Conservation (phyloP, 495 filamentous ascomycete genomes). For the Aspergillus avenaceus region DNA sequence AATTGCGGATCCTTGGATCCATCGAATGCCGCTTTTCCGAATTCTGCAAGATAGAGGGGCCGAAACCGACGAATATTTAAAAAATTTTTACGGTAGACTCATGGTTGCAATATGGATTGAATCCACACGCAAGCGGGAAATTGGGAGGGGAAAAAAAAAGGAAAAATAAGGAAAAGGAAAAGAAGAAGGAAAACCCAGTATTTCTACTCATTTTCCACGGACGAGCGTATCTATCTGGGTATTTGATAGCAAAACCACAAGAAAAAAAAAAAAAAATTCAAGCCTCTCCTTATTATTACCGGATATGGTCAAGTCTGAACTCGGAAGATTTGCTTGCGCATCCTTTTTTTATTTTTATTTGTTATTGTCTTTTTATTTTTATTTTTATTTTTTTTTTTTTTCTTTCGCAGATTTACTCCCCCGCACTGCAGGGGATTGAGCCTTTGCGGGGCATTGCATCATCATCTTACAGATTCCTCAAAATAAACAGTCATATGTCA, state of each 20-base stretch:
- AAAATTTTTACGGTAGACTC: constrained; percentile 10
- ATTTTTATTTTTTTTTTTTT: constrained; percentile 3
- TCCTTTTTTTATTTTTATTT: constrained; percentile 1
- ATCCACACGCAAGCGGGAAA: constrained; percentile 2
- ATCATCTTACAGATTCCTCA: too few species aligned
- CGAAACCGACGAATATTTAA: too few species aligned
- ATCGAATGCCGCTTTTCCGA: constrained; percentile 23
- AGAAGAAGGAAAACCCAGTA: not conserved
- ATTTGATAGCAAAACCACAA: not conserved
- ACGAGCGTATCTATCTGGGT: not conserved
- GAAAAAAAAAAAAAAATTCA: too few species aligned
- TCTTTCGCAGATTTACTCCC: not conserved
- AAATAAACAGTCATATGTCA: too few species aligned
- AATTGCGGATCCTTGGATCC: constrained; percentile 30
- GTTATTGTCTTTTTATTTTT: not conserved
- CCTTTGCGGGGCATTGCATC: constrained; percentile 24
- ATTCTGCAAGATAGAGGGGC: constrained; percentile 19
- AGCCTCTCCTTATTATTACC: constrained; percentile 4
- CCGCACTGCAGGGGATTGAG: constrained; percentile 17
- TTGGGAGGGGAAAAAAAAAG: not conserved
- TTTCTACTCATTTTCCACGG: not conserved
- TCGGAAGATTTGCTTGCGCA: not conserved
- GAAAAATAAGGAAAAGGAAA: constrained; percentile 2
- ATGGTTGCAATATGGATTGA: constrained; percentile 2
- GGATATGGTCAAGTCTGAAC: not conserved